Base-by-base conservation (phyloP, 352 stramenopile species). In the Elongisporangium senticosum region DNA sequence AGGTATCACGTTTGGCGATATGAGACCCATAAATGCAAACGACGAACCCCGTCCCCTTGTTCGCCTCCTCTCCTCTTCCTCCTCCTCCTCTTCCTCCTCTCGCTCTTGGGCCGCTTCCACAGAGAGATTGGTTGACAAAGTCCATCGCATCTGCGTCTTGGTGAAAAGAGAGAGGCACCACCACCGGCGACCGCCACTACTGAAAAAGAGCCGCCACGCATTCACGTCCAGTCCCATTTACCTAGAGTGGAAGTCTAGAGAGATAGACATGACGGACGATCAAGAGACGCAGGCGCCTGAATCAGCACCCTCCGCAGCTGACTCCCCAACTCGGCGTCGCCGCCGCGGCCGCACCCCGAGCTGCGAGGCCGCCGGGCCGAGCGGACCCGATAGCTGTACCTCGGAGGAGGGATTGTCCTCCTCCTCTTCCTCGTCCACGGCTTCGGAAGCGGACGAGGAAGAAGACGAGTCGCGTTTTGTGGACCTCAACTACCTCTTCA, bases 401-500 rank as follows among this genome's bases (percentile, higher is more conserved):
- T 43, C 33, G 8, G 33, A 43, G 33, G 33, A 43, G 33, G 13
- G 33, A 1, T 14, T 43, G 13, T 43, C 33, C 33, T 43, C 33
- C 33, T 43, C 33, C 33, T 43, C 33, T 10, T 43, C 33, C 3
- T 43, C 33, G 3, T 43, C 33, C 33, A 43, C 56, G 56, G 15
- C 49, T 52, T 43, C 55, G 55, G 24, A 56, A 52, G 28, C 24
- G 52, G 55, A 61, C 49, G 51, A 60, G 26, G 63, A 62, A 8
- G 59, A 62, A 39, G 63, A 55, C 23, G 55, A 61, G 39, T 62
- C 62, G 58, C 65, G 59, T 43, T 61, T 69, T 28, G 71, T 72
- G 13, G 76, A 86, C 52, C 73, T 86, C 64, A 64, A 77, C 58
- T 82, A 79, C 55, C 59, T 86, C 51, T 84, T 86, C 61, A 86